A percentile compares a stretch with the other conserved stretches of the same genome.
Conservation (phyloP, 345 rosid species). For the Salix purpurea region DNA sequence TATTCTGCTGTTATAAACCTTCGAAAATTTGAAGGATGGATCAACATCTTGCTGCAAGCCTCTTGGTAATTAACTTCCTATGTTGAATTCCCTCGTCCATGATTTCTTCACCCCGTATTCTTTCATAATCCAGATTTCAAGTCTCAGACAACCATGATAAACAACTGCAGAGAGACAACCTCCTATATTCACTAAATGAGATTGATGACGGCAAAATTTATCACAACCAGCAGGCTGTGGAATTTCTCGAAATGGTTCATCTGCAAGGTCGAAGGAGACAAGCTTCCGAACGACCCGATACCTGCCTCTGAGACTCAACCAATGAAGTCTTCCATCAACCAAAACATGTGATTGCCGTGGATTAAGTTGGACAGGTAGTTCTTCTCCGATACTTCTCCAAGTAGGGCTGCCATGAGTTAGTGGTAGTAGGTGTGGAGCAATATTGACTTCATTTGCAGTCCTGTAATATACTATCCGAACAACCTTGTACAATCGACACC, state of each 20-base stretch:
- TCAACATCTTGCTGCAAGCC: too few species aligned
- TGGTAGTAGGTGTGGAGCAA: too few species aligned
- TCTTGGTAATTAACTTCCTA: conserved; percentile 13
- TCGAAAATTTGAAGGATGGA: too few species aligned
- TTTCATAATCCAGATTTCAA: conserved; percentile 30
- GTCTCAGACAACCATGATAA: not conserved
- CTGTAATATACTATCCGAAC: too few species aligned
- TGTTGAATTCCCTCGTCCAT: conserved; percentile 25
- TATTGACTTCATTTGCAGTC: too few species aligned
- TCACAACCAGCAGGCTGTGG: conserved; percentile 7
- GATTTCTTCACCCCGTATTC: conserved; percentile 22
- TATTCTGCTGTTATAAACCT: not conserved
- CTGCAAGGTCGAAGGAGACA: conserved; percentile 22
- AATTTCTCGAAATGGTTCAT: conserved; percentile 23
- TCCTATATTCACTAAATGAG: conserved; percentile 9
- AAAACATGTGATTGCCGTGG: conserved; percentile 12
- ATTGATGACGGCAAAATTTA: not conserved
- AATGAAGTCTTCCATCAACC: conserved; percentile 32
- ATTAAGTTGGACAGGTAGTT: not conserved
- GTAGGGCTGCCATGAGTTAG: conserved; percentile 26
- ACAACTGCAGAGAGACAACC: conserved; percentile 23
- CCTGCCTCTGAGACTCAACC: conserved; percentile 8
- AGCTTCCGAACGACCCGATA: not conserved
- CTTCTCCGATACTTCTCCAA: conserved; percentile 25
- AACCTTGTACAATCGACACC: conserved; percentile 40